These are phyloP conservation scores for Emmonsiellopsis sp. DNA, from an alignment of 2,329 filamentous ascomycete species.

Conservation along the genomic window DNA sequence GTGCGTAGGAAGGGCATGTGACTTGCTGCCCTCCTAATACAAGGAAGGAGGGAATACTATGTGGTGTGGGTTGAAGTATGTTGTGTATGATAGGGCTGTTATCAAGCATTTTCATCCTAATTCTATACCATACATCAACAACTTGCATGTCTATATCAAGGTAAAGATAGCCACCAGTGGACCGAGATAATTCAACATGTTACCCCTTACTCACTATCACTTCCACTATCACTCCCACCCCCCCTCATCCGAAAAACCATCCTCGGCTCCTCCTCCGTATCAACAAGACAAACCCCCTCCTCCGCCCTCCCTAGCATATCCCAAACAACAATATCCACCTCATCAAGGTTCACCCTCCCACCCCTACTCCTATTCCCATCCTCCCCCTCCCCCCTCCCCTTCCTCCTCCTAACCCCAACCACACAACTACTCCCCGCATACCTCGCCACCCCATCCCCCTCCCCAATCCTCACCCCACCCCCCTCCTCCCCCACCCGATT, in stretches of 20 bases:
- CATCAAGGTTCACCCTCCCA: constrained; percentile 16
- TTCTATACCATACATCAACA: no score
- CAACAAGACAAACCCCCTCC: constrained; percentile 39
- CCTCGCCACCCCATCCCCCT: constrained; percentile 29
- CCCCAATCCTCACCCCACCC: constrained; percentile 15
- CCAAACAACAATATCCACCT: constrained; percentile 37
- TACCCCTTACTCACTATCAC: no score
- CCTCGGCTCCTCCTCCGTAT: constrained; percentile 33
- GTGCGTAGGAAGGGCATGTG: background rate
- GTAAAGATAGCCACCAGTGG: no score
- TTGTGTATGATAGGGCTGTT: no score
- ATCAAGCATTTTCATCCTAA: no score
- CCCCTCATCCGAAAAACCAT: constrained; percentile 24
- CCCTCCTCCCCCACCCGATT: constrained; percentile 38
- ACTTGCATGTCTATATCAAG: no score
- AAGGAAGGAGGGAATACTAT: no score
- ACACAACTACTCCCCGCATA: constrained; percentile 43
- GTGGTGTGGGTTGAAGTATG: no score
- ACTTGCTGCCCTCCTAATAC: background rate
- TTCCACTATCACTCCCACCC: background rate
- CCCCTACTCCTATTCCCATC: no score
- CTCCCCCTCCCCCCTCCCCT: constrained; percentile 8
- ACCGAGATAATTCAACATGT: no score
- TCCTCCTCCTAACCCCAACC: constrained; percentile 22
- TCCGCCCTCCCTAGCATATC: constrained; percentile 36